Evolutionary conservation across 345 rosid species (phyloP).

Genomic region (Euphorbia tirucalli): DNA sequence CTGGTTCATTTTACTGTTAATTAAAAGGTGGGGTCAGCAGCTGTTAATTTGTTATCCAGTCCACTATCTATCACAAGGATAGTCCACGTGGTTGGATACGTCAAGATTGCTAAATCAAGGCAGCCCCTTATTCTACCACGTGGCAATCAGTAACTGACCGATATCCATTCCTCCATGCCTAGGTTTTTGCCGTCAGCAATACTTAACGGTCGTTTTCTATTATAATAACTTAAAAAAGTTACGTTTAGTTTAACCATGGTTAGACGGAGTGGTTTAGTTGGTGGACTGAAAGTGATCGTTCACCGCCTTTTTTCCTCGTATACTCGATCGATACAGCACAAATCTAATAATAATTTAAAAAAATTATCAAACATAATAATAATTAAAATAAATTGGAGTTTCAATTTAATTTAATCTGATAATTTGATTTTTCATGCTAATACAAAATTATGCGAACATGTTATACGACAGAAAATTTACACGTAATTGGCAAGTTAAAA

Average conservation of each 20-base stretch:
- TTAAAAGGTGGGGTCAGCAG: background rate
- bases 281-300: background rate
- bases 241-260: conserved; percentile 1
- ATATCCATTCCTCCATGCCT: background rate
- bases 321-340: too few species aligned
- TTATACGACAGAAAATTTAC: too few species aligned
- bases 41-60: too few species aligned
- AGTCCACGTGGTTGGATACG: conserved; percentile 22
- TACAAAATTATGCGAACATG: too few species aligned
- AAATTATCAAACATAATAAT: too few species aligned
- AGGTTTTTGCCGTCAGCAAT: background rate
- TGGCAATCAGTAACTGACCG: background rate
- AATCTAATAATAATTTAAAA: too few species aligned
- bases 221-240: background rate
- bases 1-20: too few species aligned
- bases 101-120: background rate
- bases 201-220: background rate
- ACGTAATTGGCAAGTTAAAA: too few species aligned
- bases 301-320: too few species aligned
- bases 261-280: background rate
- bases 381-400: too few species aligned
- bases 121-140: conserved; percentile 15
- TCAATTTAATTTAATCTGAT: too few species aligned
- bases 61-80: background rate
- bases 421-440: too few species aligned